Evolutionary conservation across 805 yeast genomes (phyloP).

Genomic region (Pichia occidentalis): DNA sequence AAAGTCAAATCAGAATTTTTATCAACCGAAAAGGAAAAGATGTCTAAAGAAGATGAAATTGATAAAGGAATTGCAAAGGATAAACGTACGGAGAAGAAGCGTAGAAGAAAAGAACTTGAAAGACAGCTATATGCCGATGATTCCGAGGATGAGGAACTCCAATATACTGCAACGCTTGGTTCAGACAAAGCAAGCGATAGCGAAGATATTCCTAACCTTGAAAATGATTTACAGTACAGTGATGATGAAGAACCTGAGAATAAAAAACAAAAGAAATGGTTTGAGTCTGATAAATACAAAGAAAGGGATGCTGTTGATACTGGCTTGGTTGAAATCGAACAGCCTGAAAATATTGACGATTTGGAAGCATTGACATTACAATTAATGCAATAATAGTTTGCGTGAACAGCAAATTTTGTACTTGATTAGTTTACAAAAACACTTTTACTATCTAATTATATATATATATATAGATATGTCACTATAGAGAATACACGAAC

Average conservation of each 20-base stretch:
- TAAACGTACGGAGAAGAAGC: conserved; percentile 81
- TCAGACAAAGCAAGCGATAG: conserved; percentile 19
- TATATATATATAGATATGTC: no score
- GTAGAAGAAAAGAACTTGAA: conserved; percentile 78
- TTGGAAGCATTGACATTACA: conserved; percentile 77
- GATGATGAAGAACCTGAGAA: conserved; percentile 18
- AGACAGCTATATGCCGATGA: conserved; percentile 38
- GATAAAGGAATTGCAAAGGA: conserved; percentile 75
- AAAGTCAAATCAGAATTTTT: conserved; percentile 56
- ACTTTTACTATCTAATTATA: background rate
- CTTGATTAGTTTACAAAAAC: background rate
- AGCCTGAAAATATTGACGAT: conserved; percentile 88
- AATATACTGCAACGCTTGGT: conserved; percentile 23
- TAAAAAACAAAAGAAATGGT: conserved; percentile 44
- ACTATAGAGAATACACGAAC: no score
- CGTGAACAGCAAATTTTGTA: background rate
- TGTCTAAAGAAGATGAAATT: conserved; percentile 64
- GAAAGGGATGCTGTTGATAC: conserved; percentile 22
- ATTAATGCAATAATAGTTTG: conserved; percentile 21
- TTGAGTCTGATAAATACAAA: conserved; percentile 31
- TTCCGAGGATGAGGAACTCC: conserved; percentile 28
- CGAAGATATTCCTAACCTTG: conserved; percentile 13
- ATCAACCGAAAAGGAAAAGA: conserved; percentile 53
- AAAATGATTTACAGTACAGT: conserved; percentile 9
- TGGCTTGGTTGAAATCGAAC: conserved; percentile 64